Conservation (phyloP, 2,329 filamentous ascomycete genomes). For the Tympanopsis confertula region DNA sequence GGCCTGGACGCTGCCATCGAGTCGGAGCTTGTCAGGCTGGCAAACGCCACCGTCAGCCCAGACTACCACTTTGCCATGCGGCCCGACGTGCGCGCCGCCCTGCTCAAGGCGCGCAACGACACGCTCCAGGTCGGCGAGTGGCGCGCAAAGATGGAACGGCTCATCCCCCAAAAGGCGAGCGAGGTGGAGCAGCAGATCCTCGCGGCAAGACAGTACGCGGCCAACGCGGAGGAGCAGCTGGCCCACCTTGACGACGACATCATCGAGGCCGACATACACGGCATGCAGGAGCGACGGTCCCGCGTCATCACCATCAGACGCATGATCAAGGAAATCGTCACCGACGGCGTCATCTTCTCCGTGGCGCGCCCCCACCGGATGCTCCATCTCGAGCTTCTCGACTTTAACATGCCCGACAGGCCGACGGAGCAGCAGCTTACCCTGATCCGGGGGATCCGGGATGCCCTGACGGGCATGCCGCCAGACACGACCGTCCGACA, state of each 20-base stretch:
- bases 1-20: not conserved
- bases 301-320: not conserved
- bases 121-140: no score
- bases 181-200: not conserved
- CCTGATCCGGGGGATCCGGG: not conserved
- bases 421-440: not conserved
- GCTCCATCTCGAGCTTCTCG: not conserved
- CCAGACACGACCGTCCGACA: not conserved
- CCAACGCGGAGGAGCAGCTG: not conserved
- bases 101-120: no score
- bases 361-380: not conserved
- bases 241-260: not conserved
- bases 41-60: not conserved
- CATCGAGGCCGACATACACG: not conserved
- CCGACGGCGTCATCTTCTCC: not conserved
- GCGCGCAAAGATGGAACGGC: no score
- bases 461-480: not conserved
- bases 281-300: no score
- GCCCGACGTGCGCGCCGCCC: no score
- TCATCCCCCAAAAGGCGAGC: not conserved
- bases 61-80: not conserved
- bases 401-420: not conserved
- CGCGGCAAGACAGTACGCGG: no score
- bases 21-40: not conserved
- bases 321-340: not conserved